Evolutionary conservation across 2,329 filamentous ascomycete species (phyloP), one percentile per base, ranked within the genome.

Genomic region (Trichoderma cornu-damae): DNA sequence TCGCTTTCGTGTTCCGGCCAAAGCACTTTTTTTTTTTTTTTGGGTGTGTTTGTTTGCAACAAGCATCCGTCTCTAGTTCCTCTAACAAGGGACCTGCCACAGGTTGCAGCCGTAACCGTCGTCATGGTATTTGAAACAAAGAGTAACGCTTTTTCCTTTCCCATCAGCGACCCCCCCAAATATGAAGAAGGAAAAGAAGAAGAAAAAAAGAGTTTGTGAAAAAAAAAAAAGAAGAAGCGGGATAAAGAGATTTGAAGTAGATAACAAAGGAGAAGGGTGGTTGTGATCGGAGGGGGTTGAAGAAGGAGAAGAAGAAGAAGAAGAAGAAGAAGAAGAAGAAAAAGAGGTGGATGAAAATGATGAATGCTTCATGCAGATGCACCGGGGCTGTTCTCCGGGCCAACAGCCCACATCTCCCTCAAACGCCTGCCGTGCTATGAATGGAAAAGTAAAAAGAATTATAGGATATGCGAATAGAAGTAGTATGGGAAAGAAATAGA

Each of bases 101-200:
- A 38, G 40, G 44, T 62, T 49, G 54, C 54, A 63, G 60, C 52
- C 61, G 54, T 64, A 43, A 59, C 54, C 56, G 59, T 63, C 62
- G 54, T 63, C 32, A 63, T 57, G 37, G 44, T 40, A 43, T 53
- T 49, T 37, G 37, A 60, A 56, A 54, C 42, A 60, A 32, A 8
- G 26, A 40, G 50, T 50, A 47, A 35, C 7, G 48, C 48, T 32
- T 34, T 38, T 18, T 6, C 26, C 43, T 52, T 34, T 54, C n/a
- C 30, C 16, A 14, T 14, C 37, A 42, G 28, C 47, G 22, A 28
- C 26, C 28, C 22, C 40, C 44, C 18, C 18, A n/a, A n/a, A 18
- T 35, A 52, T 49, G 54, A 60, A 43, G 28, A 40, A 56, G 24
- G 47, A 22, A 26, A 44, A 18, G 40, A 57, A 26, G 14, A 34